These are phyloP conservation scores for Sporobolomyces pararoseus DNA, from an alignment of 768 basidiomycete species.

Conservation along the genomic window DNA sequence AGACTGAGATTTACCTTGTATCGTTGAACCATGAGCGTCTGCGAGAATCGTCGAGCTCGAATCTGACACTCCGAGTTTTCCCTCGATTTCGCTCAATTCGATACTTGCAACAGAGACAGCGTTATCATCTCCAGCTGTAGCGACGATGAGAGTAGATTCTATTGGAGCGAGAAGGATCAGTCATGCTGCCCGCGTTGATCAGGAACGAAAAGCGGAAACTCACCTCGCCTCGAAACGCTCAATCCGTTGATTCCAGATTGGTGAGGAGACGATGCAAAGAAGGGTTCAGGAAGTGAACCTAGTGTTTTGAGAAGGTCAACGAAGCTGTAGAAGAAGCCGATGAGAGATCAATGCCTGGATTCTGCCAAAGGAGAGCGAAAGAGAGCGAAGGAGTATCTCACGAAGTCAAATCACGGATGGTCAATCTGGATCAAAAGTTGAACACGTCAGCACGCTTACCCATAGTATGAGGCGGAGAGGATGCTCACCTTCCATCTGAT, in stretches of 20 bases:
- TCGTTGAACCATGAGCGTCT: constrained; percentile 13
- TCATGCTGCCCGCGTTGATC: not conserved
- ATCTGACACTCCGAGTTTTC: not conserved
- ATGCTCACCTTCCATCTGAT: constrained; percentile 12
- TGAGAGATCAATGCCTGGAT: not conserved
- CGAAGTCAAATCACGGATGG: not conserved
- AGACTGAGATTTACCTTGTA: not conserved
- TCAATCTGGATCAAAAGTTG: constrained; percentile 4
- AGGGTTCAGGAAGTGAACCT: not conserved
- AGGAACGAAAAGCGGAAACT: not conserved
- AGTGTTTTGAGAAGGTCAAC: no score
- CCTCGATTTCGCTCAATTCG: not conserved
- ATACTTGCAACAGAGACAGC: not conserved
- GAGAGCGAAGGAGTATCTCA: not conserved
- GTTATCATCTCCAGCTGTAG: constrained; percentile 21
- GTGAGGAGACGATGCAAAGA: not conserved
- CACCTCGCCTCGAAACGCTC: not conserved
- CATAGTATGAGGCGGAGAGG: no score
- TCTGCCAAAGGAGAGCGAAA: not conserved
- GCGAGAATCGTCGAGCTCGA: not conserved
- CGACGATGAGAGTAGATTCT: not conserved
- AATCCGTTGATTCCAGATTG: constrained; percentile 23
- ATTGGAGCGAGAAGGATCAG: not conserved
- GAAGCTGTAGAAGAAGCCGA: no score
- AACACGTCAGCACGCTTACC: no score